Evolutionary conservation across 1,139 yeast species (phyloP), one percentile per base, ranked within the genome.

Genomic region (Magnusiomyces starmeri): DNA sequence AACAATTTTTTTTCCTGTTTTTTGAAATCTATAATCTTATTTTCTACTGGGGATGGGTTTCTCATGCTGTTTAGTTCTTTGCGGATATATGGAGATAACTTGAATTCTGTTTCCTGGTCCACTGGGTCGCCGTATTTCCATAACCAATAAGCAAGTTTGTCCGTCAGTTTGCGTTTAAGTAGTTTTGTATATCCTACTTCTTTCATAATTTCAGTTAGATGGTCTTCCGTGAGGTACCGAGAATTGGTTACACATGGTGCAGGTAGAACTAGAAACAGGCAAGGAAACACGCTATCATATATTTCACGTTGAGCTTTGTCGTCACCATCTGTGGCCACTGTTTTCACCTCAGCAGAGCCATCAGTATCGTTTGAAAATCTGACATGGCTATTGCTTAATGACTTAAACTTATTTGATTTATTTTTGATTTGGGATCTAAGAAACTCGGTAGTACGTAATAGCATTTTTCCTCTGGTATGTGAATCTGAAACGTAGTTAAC

Each of bases 401-500:
- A 26, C 10, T 22, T 24, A 4, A n/a, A n/a, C n/a, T 8, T 21
- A 40, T 49, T 27, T 7, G 32, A 8, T 58, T 49, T 3, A 16
- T 57, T 56, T 1, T 57, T 54, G 1, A 62, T 58, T 1, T 74
- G 74, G 1, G 61, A 59, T 44, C 70, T 70, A 48, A 88, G 69
- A 64, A 88, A 90, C 39, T 72, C 56, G 1, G 80, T 73, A 2
- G 88, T 77, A 54, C 85, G 67, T 32, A 63, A 60, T 57, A 89
- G 71, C 97, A 90, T 89, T 12, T 77, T 78, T 1, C 97, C 97
- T 49, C 98, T 69, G 27, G 72, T 77, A 16, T 62, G 63, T 0
- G 90, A 81, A 1, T 81, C 79, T 0, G 96, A 88, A 0, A 90
- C 97, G 67, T 87, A 90, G 64, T 90, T 90, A 20, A 90, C 73